phyloP scores from a whole-genome alignment of 2,329 filamentous ascomycete genomes.

The Zymoseptoria passerinii region DNA sequence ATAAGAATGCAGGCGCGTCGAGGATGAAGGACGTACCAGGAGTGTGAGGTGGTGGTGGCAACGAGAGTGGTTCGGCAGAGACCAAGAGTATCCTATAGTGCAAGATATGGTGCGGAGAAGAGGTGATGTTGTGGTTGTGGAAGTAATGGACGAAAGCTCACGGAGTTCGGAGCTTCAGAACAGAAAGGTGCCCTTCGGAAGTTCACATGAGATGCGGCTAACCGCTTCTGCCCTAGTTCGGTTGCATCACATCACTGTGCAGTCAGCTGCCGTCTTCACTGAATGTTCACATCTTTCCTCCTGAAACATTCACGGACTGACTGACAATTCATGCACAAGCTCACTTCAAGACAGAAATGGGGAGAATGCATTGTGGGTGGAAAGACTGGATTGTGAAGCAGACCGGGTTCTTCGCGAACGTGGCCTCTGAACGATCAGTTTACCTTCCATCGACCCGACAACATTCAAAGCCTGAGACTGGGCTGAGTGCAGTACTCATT shows the following conservation, averaged over 20 bases:
- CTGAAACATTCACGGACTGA: neutral
- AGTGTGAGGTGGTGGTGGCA: neutral
- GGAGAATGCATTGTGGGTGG: neutral
- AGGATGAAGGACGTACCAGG: neutral
- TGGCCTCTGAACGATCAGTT: no score
- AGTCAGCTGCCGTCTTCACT: neutral
- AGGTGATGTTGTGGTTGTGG: neutral
- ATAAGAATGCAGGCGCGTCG: neutral
- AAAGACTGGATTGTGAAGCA: neutral
- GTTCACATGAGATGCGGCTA: neutral
- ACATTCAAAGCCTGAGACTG: no score
- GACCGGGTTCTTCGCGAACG: no score
- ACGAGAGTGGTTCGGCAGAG: no score
- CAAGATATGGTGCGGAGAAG: neutral
- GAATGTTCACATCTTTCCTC: neutral
- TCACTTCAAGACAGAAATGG: no score
- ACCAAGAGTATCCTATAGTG: no score
- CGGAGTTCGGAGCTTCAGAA: neutral
- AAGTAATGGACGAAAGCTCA: neutral
- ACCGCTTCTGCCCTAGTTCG: neutral
- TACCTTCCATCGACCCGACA: no score
- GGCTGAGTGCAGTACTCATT: no score
- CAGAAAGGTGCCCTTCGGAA: neutral
- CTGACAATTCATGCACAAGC: neutral
- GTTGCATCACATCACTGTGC: no score